Conservation (phyloP, 345 rosid genomes). For the Psidium friedrichsthalianum region DNA sequence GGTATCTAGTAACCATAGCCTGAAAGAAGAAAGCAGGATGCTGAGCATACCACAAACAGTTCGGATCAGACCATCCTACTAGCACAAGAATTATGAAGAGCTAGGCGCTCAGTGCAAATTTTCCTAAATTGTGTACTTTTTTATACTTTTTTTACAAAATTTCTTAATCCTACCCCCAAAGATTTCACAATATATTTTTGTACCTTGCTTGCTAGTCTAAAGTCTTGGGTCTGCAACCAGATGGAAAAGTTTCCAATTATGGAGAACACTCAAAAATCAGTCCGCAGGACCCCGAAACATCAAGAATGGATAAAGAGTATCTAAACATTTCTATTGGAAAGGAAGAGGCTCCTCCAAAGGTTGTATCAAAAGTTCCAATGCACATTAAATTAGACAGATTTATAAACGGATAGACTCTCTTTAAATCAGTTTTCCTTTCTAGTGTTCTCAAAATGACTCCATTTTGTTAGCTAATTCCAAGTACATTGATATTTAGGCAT, state of each 20-base stretch:
- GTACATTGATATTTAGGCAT: not conserved
- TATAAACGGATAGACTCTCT: not conserved
- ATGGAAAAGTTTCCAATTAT: not conserved
- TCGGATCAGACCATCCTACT: not conserved
- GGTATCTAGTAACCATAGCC: slow-evolving; percentile 80
- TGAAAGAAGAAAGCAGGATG: slow-evolving; percentile 4
- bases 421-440: not conserved
- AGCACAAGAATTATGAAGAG: not conserved
- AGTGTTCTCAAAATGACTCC: not conserved
- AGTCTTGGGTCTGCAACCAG: not conserved
- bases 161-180: not conserved
- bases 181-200: not conserved
- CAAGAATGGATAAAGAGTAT: not conserved
- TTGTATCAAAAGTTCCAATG: not conserved
- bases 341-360: not conserved
- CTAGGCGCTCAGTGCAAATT: not conserved
- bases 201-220: not conserved
- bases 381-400: not conserved
- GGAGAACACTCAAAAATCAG: not conserved
- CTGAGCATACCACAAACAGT: not conserved
- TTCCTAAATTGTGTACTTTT: not conserved
- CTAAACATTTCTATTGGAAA: not conserved
- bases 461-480: not conserved
- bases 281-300: not conserved
- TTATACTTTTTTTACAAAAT: not conserved